Percentiles rank a stretch among this genome's conserved stretches.
Conservation (phyloP, 73 alveolate species). For the Uronychia binucleata region DNA sequence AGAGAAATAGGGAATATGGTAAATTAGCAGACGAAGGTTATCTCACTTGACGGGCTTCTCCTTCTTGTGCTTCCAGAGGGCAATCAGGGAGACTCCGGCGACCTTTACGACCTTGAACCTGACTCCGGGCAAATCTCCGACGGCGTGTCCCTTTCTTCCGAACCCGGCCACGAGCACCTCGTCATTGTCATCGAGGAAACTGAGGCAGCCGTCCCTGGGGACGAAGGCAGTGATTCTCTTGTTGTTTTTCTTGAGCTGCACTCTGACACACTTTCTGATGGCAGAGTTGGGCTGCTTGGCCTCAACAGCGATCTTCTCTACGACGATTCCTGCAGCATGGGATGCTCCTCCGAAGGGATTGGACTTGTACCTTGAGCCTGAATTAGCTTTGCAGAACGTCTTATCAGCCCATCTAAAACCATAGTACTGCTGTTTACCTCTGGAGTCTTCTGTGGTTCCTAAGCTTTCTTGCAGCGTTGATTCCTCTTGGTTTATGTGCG, state of each 20-base stretch:
- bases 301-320: slow-evolving; percentile 94
- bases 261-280: slow-evolving; percentile 92
- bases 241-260: slow-evolving; percentile 94
- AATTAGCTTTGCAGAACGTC: slow-evolving; percentile 86
- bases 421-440: neutral
- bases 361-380: slow-evolving; percentile 86
- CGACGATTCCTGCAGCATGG: slow-evolving; percentile 95
- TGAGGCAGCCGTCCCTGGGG: slow-evolving; percentile 94
- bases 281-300: slow-evolving; percentile 98
- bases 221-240: slow-evolving; percentile 92
- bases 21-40: neutral
- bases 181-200: slow-evolving; percentile 94
- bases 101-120: slow-evolving; percentile 97
- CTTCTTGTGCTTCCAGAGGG: slow-evolving; percentile 95
- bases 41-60: slow-evolving; percentile 76
- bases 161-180: slow-evolving; percentile 94
- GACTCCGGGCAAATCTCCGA: slow-evolving; percentile 97
- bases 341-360: slow-evolving; percentile 95
- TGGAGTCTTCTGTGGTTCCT: slow-evolving; percentile 72
- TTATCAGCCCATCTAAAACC: slow-evolving; percentile 73
- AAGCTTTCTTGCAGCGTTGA: slow-evolving; percentile 80
- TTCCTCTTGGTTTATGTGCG: slow-evolving; percentile 75
- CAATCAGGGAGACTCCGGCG: slow-evolving; percentile 91
- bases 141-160: slow-evolving; percentile 98
- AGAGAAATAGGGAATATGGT: neutral